Evolutionary conservation across 2,329 filamentous ascomycete species (phyloP), one percentile per base, ranked within the genome.

Genomic region (Erysiphe pulchra): DNA sequence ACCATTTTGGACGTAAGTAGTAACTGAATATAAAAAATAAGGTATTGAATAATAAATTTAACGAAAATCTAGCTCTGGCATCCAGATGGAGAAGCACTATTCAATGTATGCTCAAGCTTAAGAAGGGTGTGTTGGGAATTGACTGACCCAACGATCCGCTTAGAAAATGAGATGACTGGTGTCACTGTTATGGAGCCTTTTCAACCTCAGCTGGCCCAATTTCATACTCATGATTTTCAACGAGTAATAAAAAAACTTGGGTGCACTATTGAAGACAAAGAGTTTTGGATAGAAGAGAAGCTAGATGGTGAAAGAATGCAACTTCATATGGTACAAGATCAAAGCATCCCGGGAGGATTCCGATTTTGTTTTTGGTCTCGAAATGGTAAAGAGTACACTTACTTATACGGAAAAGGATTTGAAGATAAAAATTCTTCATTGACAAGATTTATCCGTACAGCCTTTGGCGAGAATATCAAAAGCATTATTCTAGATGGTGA

Each of bases 231-330:
- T 32, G 75, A 77, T 0, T 83, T 93, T 53, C 72, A 84, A 46
- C 80, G 76, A 56, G 83, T 92, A 71, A 74, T 92, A 1, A 66
- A 73, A 16, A 75, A 69, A 46, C 61, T 78, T 61, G 71, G 73
- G 2, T 67, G 70, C 0, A 77, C 73, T 0, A 71, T 77, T 20
- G 75, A 82, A 0, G 77, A 92, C 45, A 66, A 70, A 0, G 74
- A 80, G 9, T 98, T 92, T 56, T 95, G 86, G 85, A 90, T 95
- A 42, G 90, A 98, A 60, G 90, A 98, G 62, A 98, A 98, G 61
- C 66, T 98, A 9, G 90, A 98, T 53, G 90, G 90, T 1, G 90
- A 98, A 62, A 74, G 90, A 24, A 94, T 98, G 78, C 90, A 98
- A 60, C 69, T 98, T 58, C 90, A 98, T 60, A 86, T 95, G 80